Evolutionary conservation across 140 eudicot genomes (phyloP), one percentile per base, ranked within the genome.

Genomic region (Ambrosia hybrid): DNA sequence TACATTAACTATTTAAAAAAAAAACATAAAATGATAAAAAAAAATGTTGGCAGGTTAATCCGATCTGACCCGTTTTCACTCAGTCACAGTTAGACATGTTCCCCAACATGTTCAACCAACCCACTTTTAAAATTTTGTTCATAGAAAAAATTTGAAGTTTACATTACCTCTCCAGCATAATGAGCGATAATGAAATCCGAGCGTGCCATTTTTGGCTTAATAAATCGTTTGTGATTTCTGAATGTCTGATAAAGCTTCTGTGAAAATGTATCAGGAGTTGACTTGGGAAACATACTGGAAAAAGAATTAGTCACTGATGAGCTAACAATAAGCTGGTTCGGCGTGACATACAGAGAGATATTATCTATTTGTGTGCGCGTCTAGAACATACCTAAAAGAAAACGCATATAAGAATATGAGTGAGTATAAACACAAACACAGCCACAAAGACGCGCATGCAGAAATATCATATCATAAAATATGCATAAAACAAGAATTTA

Each of bases 221-320:
- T 80, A 70, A 91, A 91, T 33, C 96, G 85, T 26, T 86, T 82
- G 57, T 91, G 90, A 79, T 80, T 86, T 70, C 82, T 80, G 72
- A 88, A 91, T 30, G 96, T 88, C 74, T 84, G 90, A 77, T 91
- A 88, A 51, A 91, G 84, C 90, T 88, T 91, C 60, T 91, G 92
- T 33, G 96, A 85, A 82, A 91, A 88, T 13, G 97, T 88, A 76
- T 83, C 96, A 84, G 88, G 87, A 10, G 97, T 91, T 45, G 97
- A 91, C 78, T 95, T 83, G 36, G 97, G 97, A 76, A 91, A 88
- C 97, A 91, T 91, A 82, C 97, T 91, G 76, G 75, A 81, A 26
- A 68, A 75, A n/a, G 73, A 67, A 76, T 55, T 21, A 21, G 26
- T 21, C 26, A 21, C 26, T 21, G 26, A 21, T 21, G 26, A 21